Conservation (phyloP, 441 rosid genomes). For the Rhodomyrtus psidioides region DNA sequence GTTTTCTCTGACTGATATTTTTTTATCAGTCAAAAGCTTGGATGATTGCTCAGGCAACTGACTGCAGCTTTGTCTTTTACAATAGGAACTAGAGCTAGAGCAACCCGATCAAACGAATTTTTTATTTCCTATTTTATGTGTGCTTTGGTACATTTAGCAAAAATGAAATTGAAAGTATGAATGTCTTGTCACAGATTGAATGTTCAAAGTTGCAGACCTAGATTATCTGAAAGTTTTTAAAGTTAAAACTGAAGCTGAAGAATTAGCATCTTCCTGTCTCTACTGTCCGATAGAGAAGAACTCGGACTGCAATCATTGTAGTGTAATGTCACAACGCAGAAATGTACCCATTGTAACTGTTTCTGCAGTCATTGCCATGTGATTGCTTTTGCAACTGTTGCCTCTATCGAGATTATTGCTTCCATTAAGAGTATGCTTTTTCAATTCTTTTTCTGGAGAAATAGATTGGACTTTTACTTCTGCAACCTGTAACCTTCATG, state of each 20-base stretch:
- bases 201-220: neutral
- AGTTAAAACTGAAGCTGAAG: neutral
- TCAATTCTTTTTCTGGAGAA: neutral
- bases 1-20: neutral
- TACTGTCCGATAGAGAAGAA: neutral
- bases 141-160: neutral
- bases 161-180: neutral
- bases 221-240: neutral
- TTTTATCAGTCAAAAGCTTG: neutral
- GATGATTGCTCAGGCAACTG: neutral
- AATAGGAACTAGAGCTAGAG: neutral
- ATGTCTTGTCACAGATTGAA: neutral
- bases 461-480: neutral
- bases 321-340: neutral
- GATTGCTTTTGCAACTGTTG: neutral
- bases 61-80: neutral
- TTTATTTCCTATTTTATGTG: neutral
- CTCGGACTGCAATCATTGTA: neutral
- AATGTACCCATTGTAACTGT: neutral
- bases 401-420: neutral
- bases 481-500: conserved; percentile 24
- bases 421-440: neutral
- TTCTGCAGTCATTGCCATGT: neutral
- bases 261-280: neutral
- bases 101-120: neutral